Base-by-base conservation (phyloP, 345 rosid species). In the Cardamine chenopodiifolia region DNA sequence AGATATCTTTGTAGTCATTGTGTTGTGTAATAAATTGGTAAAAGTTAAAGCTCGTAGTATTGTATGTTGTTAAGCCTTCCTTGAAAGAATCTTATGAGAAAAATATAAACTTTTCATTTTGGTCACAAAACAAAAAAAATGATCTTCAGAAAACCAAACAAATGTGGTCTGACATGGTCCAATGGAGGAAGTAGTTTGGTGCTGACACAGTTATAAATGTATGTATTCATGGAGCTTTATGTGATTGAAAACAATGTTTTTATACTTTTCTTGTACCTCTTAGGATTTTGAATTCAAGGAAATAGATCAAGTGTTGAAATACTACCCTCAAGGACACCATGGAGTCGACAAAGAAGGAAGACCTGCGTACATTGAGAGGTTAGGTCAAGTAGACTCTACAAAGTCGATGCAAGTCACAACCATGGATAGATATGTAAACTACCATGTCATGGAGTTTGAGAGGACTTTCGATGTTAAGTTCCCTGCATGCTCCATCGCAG, bases 91-190 rank as follows among this genome's bases (percentile, higher is more conserved):
- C 4, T 35, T 35, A 1, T 35, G 39, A 35, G 39, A 9, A 35
- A 35, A 9, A 8, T 5, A 28, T 1, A 28, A 28, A 4, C 25
- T 34, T 32, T 32, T 34, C 39, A 34, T 8, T 34, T 34, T 35
- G 40, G 9, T 35, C 40, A 35, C 13, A 35, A 4, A 28, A 28
- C 31, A 28, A 28, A 23, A 23, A n/a, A n/a, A n/a, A n/a, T 14
- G 95, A 92, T 64, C 48, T 87, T 11, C 96, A 90, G 55, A 92
- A 88, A 80, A 72, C 96, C 49, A 92, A 92, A 81, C 91, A 81
- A 72, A 90, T 92, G 97, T 92, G 98, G 97, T 63, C 87, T 40
- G 89, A 84, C 47, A 92, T 92, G 98, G 81, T 92, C n/a, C 78
- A 71, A 11, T 92, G 98, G 98, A 87, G 98, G 79, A 84, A 86